phyloP scores from a whole-genome alignment of 2,329 filamentous ascomycete genomes.

The Nectriaceae sp. region DNA sequence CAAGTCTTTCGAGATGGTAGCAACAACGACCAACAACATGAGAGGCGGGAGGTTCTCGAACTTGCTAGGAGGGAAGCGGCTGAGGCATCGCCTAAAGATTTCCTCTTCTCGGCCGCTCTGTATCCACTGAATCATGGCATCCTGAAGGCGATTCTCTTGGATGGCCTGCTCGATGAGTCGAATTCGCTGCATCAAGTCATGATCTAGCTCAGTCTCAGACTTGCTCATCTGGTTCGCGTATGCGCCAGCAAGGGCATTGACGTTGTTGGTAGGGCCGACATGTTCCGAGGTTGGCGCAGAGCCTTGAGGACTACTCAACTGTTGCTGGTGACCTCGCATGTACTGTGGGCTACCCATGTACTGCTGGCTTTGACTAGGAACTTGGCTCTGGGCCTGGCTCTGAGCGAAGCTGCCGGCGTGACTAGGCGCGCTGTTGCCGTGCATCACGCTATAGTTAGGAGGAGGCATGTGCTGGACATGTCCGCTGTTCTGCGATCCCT shows the following conservation, averaged over 20 bases:
- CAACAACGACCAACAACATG: constrained; percentile 64
- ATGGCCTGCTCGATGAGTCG: constrained; percentile 64
- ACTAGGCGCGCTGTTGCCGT: constrained; percentile 26
- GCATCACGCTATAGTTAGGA: constrained; percentile 31
- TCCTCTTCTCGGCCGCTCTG: constrained; percentile 64
- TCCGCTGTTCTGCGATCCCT: constrained; percentile 20
- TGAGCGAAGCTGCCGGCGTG: constrained; percentile 36
- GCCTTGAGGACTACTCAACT: constrained; percentile 35
- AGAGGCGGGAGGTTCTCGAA: constrained; percentile 61
- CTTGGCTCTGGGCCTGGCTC: constrained; percentile 36
- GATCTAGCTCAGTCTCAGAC: constrained; percentile 38
- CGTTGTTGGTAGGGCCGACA: constrained; percentile 31
- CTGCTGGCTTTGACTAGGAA: constrained; percentile 32
- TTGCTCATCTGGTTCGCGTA: constrained; percentile 39
- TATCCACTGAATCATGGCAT: constrained; percentile 67
- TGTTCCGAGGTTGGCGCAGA: constrained; percentile 37
- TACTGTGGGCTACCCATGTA: constrained; percentile 41
- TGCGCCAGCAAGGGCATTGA: constrained; percentile 37
- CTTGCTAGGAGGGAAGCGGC: constrained; percentile 39
- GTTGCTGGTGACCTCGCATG: constrained; percentile 34
- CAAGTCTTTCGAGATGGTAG: constrained; percentile 62
- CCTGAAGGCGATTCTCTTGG: constrained; percentile 60
- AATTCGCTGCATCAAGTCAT: constrained; percentile 58
- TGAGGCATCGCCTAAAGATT: constrained; percentile 55
- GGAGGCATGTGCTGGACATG: constrained; percentile 25